A percentile compares a stretch with the other conserved stretches of the same genome.
phyloP scores from a whole-genome alignment of 1,284 basidiomycete genomes.

The Heliocybe sulcata region DNA sequence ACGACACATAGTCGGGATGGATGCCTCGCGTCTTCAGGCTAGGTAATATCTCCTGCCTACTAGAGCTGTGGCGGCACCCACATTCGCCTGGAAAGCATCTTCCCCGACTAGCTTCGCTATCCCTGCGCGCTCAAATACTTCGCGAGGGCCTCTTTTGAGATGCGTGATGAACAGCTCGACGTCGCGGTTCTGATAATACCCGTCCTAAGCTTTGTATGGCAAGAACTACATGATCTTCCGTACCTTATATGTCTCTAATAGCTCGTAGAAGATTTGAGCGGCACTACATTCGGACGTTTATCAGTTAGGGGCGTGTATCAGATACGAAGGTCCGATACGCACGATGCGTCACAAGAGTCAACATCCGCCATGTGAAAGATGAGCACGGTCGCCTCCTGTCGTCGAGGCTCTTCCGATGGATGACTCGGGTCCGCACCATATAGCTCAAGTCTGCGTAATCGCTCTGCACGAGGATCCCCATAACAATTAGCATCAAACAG shows the following conservation, averaged over 20 bases:
- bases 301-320: neutral
- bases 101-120: slow-evolving; percentile 58
- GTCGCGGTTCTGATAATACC: slow-evolving; percentile 43
- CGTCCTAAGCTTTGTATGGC: neutral
- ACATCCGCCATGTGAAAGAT: slow-evolving; percentile 90
- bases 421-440: slow-evolving; percentile 75
- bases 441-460: slow-evolving; percentile 74
- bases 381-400: slow-evolving; percentile 69
- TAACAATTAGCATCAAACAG: neutral
- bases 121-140: slow-evolving; percentile 62
- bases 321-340: slow-evolving; percentile 23
- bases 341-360: slow-evolving; percentile 82
- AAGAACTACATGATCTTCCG: slow-evolving; percentile 9
- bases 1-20: neutral
- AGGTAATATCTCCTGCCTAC: slow-evolving; percentile 3
- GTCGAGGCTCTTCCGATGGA: slow-evolving; percentile 78
- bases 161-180: slow-evolving; percentile 80
- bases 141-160: slow-evolving; percentile 47
- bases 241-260: slow-evolving; percentile 72
- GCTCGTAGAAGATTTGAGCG: slow-evolving; percentile 78
- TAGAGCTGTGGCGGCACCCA: slow-evolving; percentile 55
- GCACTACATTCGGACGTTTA: slow-evolving; percentile 42
- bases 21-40: neutral
- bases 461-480: slow-evolving; percentile 37
- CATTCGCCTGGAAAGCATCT: slow-evolving; percentile 66